A percentile compares a stretch with the other conserved stretches of the same genome.
phyloP scores from a whole-genome alignment of 2,329 filamentous ascomycete genomes.

The Pseudopyricularia cyperi region DNA sequence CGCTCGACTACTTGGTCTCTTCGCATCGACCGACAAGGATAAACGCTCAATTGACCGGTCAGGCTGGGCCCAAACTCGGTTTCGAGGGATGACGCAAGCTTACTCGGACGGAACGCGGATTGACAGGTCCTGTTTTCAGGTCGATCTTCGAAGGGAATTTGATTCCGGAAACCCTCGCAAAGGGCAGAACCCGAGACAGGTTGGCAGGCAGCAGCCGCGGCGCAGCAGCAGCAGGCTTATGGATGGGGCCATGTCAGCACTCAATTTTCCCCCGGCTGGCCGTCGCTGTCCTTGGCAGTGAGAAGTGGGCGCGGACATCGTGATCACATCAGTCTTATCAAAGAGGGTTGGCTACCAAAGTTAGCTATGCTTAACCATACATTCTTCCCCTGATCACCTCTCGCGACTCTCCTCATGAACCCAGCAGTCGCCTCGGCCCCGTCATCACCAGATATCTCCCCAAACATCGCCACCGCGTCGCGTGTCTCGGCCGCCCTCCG shows the following conservation, averaged over 20 bases:
- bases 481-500: conserved; percentile 6
- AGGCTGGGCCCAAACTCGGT: background rate
- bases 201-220: background rate
- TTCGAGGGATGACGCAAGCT: background rate
- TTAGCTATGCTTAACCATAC: too few species aligned
- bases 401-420: too few species aligned
- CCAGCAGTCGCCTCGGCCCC: too few species aligned
- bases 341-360: too few species aligned
- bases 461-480: conserved; percentile 5
- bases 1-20: background rate
- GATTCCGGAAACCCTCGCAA: background rate
- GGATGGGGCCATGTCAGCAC: background rate
- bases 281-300: too few species aligned
- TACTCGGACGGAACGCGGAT: background rate
- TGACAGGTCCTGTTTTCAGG: background rate
- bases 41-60: background rate
- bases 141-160: background rate
- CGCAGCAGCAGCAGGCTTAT: background rate
- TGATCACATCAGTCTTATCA: too few species aligned
- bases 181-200: too few species aligned
- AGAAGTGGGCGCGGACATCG: too few species aligned
- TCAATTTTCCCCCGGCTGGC: too few species aligned
- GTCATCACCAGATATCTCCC: conserved; percentile 6
- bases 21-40: background rate
- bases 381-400: too few species aligned